These are phyloP conservation scores for Davidsoniella virescens DNA, from an alignment of 2,329 filamentous ascomycete genomes.

Conservation along the genomic window DNA sequence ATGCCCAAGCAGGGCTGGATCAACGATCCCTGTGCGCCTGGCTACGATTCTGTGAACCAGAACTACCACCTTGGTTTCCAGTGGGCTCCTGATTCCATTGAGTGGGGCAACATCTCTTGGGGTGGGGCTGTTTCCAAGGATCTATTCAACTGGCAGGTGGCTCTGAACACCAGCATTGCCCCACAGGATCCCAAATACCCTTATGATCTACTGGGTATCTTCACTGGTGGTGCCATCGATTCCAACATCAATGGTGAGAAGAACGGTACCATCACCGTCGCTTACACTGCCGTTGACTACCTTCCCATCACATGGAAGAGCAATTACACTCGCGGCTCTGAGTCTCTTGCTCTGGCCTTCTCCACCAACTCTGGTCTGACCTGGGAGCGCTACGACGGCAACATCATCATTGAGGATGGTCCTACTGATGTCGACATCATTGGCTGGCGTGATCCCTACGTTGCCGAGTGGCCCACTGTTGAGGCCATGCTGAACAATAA, in stretches of 20 bases:
- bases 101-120: slow-evolving; percentile 19
- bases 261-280: slow-evolving; percentile 22
- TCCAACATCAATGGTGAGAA: slow-evolving; percentile 23
- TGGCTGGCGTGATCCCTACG: slow-evolving; percentile 18
- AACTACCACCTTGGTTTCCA: slow-evolving; percentile 29
- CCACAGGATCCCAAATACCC: slow-evolving; percentile 15
- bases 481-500: slow-evolving; percentile 13
- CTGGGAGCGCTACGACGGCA: slow-evolving; percentile 15
- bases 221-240: slow-evolving; percentile 29
- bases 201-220: slow-evolving; percentile 29
- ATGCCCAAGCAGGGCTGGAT: slow-evolving; percentile 25
- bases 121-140: slow-evolving; percentile 25
- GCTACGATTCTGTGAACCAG: slow-evolving; percentile 27
- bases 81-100: slow-evolving; percentile 13
- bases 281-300: slow-evolving; percentile 29
- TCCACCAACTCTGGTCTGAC: slow-evolving; percentile 21
- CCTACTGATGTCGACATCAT: slow-evolving; percentile 15
- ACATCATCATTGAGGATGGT: slow-evolving; percentile 15
- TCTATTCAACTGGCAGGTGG: slow-evolving; percentile 20
- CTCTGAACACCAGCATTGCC: slow-evolving; percentile 11
- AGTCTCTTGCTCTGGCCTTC: slow-evolving; percentile 28
- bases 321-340: slow-evolving; percentile 27
- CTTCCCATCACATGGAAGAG: slow-evolving; percentile 31
- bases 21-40: slow-evolving; percentile 29
- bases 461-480: slow-evolving; percentile 15